Base-by-base conservation (phyloP, 78 protist species). In the Polysphondylium violaceum region DNA sequence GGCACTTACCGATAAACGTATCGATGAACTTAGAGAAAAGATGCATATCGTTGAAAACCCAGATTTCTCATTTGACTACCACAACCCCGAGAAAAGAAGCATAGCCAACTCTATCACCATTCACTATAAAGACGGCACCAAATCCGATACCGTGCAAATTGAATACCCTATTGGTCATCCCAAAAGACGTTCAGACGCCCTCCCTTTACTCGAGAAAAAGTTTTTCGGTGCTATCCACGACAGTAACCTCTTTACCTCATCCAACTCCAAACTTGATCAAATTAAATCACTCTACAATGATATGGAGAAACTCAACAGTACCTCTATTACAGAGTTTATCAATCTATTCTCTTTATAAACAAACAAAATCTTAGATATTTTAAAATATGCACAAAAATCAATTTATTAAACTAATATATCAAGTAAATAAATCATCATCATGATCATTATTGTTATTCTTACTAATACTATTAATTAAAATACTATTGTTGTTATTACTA, bases 161-260 rank as follows among this genome's bases (percentile, higher is more conserved):
- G 81, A 93, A 23, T 93, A 85, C 25, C 95, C 95, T 68, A 73
- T 93, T 33, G 95, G 95, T 16, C 95, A 93, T 78, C 89, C 88
- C 47, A 23, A 41, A 35, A 67, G 95, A 53, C 72, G 95, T 61
- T 21, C 33, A 44, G 95, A 93, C 35, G 95, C 92, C 47, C 55
- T 86, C 43, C 95, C 95, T 41, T 61, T 93, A 41, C 3, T 93
- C 0, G 12, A 44, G 23, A 21, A 73, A 33, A 93, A 93, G 50
- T 93, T 93, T 68, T 23, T 69, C 23, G 8, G 53, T 47, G 53
- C 23, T 47, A 11, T 47, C 8, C 11, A 47, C 11, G 53, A 8
- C 23, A 14, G 53, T 14, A 47, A 14, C 8, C 11, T 8, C 11
- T 8, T 47, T 8, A 47, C 53, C 53, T 8, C 8, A 47, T 47